phyloP scores from a whole-genome alignment of 371 early-diverging fungal species.

The Syncephalis fuscata region DNA sequence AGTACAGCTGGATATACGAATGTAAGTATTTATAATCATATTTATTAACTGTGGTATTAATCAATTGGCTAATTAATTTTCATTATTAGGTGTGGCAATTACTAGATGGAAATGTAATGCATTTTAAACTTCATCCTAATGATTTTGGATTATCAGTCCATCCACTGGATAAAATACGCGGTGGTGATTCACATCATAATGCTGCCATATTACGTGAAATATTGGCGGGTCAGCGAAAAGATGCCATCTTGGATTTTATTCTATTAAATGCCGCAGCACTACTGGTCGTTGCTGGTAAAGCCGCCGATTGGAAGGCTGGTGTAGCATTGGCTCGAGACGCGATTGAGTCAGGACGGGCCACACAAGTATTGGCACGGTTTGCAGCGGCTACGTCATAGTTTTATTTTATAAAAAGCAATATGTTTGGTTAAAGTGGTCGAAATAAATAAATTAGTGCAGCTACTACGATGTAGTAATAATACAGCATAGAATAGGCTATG shows the following conservation, averaged over 20 bases:
- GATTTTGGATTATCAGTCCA: slow-evolving; percentile 76
- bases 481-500: too few relatives aligned
- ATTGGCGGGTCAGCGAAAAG: slow-evolving; percentile 34
- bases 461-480: too few relatives aligned
- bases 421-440: too few relatives aligned
- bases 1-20: slow-evolving; percentile 58
- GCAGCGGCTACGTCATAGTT: too few relatives aligned
- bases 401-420: too few relatives aligned
- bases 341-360: slow-evolving; percentile 52
- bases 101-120: slow-evolving; percentile 32
- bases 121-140: slow-evolving; percentile 49
- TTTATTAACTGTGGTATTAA: not conserved
- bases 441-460: too few relatives aligned
- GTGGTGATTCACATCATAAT: slow-evolving; percentile 63
- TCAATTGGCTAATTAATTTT: not conserved
- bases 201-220: slow-evolving; percentile 46
- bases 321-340: slow-evolving; percentile 57
- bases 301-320: slow-evolving; percentile 52
- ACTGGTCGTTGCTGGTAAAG: slow-evolving; percentile 64
- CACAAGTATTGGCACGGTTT: slow-evolving; percentile 1
- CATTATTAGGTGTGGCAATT: slow-evolving; percentile 46
- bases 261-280: slow-evolving; percentile 79
- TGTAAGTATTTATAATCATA: slow-evolving; percentile 16
- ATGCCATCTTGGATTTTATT: slow-evolving; percentile 80
- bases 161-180: slow-evolving; percentile 53